Evolutionary conservation across 2,329 filamentous ascomycete genomes (phyloP).

Genomic region (Apiospora saccharicola): DNA sequence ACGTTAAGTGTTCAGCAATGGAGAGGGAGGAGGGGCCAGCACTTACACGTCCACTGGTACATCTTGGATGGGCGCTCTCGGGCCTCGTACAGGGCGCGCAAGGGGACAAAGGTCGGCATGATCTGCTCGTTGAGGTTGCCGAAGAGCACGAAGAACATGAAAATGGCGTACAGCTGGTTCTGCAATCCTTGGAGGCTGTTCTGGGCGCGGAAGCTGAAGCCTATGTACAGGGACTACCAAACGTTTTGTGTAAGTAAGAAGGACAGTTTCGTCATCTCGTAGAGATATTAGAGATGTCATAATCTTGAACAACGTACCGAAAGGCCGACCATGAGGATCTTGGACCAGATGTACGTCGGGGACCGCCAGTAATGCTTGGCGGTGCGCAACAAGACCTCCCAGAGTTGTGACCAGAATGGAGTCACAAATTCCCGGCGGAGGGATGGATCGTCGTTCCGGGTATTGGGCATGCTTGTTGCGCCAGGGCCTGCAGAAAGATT

Average conservation of each 20-base stretch:
- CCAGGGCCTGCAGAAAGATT: slow-evolving; percentile 32
- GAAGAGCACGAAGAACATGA: slow-evolving; percentile 85
- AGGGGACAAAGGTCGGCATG: slow-evolving; percentile 86
- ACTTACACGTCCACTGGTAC: slow-evolving; percentile 69
- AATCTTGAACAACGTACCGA: not conserved
- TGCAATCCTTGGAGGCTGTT: slow-evolving; percentile 80
- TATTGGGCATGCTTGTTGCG: slow-evolving; percentile 44
- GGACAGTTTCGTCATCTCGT: not conserved
- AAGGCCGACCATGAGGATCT: slow-evolving; percentile 60
- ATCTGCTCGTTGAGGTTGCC: slow-evolving; percentile 80
- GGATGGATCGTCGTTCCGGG: slow-evolving; percentile 53
- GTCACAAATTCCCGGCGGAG: slow-evolving; percentile 75
- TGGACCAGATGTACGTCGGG: slow-evolving; percentile 88
- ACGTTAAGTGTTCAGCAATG: too few species aligned
- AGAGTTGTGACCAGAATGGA: slow-evolving; percentile 72
- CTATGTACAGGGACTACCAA: slow-evolving; percentile 72
- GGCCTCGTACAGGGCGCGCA: slow-evolving; percentile 83
- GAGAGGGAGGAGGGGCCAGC: slow-evolving; percentile 74
- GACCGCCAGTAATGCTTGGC: slow-evolving; percentile 95
- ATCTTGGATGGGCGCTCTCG: slow-evolving; percentile 85
- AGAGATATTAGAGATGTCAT: not conserved
- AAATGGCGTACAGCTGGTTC: slow-evolving; percentile 87
- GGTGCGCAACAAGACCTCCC: slow-evolving; percentile 73
- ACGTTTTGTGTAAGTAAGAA: not conserved
- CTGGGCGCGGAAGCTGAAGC: slow-evolving; percentile 78